Base-by-base conservation (phyloP, 208 protist genomes). In the Leptomonas pyrrhocoris region DNA sequence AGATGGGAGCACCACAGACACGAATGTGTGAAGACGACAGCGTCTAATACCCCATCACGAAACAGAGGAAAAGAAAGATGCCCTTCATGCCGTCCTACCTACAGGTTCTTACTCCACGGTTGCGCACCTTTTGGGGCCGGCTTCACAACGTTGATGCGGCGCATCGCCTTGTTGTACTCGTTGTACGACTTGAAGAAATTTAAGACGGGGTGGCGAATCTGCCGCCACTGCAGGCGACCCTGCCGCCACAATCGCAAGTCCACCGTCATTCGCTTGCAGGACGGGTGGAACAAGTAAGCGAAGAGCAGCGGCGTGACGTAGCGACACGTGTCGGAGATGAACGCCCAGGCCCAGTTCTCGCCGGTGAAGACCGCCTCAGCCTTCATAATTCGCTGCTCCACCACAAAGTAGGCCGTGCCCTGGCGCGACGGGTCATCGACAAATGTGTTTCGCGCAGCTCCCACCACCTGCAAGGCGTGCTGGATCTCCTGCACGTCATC, bases 331-430 rank as follows among this genome's bases (percentile, higher is more conserved):
- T 96, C 92, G 15, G 92, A 94, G 42, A 95, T 82, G 57, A 96
- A 89, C 6, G 88, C 91, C 88, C 88, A 96, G 21, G 89, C 88
- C 89, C 92, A 96, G 78, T 93, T 95, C 66, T 94, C 89, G 8
- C 89, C 87, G 0, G 85, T 92, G 74, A 93, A 95, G 68, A 94
- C 75, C 18, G 89, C 88, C 71, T 94, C 88, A 12, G 86, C 81
- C 61, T 83, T 84, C 86, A 96, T 92, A 38, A 96, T 87, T 48
- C 85, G 86, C 77, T 94, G 91, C 68, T 96, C 88, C 50, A 90
- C 81, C 30, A 96, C 85, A 61, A 90, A 88, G 69, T 95, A 96
- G 19, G 92, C 88, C 15, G 84, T 86, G 61, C 74, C 80, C 19
- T 36, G 68, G 23, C 54, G 77, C 1, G 40, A 61, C 2, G 92